Evolutionary conservation across 176 grass and related monocot genomes (phyloP), one percentile per base, ranked within the genome.

Genomic region (Tillandsia fasciculata): DNA sequence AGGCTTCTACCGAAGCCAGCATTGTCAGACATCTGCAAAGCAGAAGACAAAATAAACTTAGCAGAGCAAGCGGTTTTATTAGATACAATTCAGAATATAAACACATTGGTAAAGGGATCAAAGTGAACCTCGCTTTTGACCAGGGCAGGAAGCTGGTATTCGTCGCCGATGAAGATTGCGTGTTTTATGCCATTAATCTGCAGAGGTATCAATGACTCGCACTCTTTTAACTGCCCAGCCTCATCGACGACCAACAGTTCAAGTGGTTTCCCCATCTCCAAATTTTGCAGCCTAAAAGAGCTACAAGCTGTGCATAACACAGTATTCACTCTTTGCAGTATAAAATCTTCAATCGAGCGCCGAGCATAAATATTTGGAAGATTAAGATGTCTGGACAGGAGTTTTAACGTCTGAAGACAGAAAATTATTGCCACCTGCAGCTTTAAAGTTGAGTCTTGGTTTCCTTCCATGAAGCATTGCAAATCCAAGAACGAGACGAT

Each of bases 171-270:
- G 67, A 96, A 87, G 61, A 96, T 72, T 64, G 70, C 82, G 47
- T 90, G 84, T 9, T 84, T 82, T 67, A 90, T 72, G 23, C 70
- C 48, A 33, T 8, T 12, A 17, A 96, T 66, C 67, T 76, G 70
- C 69, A 96, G 66, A 53, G 91, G 91, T 24, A 96, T 80, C 26
- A 90, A 70, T 64, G 83, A 79, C 80, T 95, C 91, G 33, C 91
- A 95, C 53, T 95, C 91, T 81, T 87, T 95, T 53, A 90, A 69
- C 63, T 95, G 91, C 10, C 85, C 83, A 49, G 87, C 86, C 87
- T 94, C 91, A 80, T 95, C 91, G 72, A 95, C 73, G 61, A 90
- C 80, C 18, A 95, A 71, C 66, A 90, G 61, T 27, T 90, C 59
- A 48, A 89, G 27, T 22, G 88, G 78, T 14, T 67, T 7, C 1